Percentiles rank a stretch among this genome's conserved stretches.
Conservation (phyloP, 495 filamentous ascomycete genomes). For the Penicillium turbatum region DNA sequence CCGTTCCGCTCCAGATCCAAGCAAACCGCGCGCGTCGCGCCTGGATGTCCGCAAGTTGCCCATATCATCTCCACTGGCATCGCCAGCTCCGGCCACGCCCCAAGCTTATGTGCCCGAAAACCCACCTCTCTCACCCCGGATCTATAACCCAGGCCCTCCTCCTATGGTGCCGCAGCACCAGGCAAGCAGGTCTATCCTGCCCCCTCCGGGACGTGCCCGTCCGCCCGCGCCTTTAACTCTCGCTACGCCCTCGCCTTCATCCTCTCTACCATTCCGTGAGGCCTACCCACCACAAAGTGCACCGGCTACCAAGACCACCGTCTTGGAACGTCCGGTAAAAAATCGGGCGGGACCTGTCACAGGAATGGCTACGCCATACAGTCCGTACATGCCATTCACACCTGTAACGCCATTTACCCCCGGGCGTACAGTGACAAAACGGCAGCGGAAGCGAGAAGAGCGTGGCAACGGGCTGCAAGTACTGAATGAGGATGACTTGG, state of each 20-base stretch:
- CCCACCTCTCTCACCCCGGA: conserved; percentile 53
- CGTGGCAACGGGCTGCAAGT: conserved; percentile 38
- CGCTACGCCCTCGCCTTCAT: conserved; percentile 26
- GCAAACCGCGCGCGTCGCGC: conserved; percentile 49
- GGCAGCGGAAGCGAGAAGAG: conserved; percentile 61
- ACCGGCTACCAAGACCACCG: conserved; percentile 70
- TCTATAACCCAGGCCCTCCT: conserved; percentile 55
- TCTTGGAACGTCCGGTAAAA: conserved; percentile 62
- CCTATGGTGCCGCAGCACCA: conserved; percentile 36
- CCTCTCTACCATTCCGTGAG: conserved; percentile 56
- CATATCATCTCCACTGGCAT: conserved; percentile 56
- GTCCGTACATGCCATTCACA: conserved; percentile 87
- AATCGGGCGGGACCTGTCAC: conserved; percentile 60
- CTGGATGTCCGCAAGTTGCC: conserved; percentile 49
- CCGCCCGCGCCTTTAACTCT: conserved; percentile 38
- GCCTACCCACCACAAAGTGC: conserved; percentile 50
- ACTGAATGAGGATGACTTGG: conserved; percentile 45
- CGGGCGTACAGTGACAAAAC: conserved; percentile 63
- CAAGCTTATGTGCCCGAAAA: conserved; percentile 46
- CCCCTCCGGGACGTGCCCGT: conserved; percentile 19
- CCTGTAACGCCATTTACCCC: conserved; percentile 87
- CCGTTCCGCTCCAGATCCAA: conserved; percentile 51
- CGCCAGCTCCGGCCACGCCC: conserved; percentile 39
- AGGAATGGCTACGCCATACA: conserved; percentile 76
- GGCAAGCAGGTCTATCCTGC: conserved; percentile 16